Evolutionary conservation across 805 yeast genomes (phyloP).

Genomic region (Teunomyces gatunensis): DNA sequence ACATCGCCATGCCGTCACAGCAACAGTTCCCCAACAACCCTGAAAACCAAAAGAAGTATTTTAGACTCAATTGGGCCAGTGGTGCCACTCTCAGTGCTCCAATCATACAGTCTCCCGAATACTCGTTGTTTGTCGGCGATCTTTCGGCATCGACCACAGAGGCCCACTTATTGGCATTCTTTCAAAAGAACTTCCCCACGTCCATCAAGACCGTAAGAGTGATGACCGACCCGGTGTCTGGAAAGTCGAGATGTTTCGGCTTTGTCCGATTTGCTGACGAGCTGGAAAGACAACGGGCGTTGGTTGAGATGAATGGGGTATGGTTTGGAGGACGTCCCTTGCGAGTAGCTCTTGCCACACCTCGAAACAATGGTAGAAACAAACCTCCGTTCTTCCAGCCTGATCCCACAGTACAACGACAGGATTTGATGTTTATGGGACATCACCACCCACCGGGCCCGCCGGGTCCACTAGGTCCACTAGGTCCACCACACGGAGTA

Average conservation of each 20-base stretch:
- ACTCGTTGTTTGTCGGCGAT: conserved; percentile 79
- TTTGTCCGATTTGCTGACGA: conserved; percentile 75
- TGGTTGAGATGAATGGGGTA: conserved; percentile 72
- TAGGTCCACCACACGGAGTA: conserved; percentile 1
- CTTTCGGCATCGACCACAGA: conserved; percentile 75
- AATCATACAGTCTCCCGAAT: conserved; percentile 72
- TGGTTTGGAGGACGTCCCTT: conserved; percentile 78
- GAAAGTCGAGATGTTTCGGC: conserved; percentile 76
- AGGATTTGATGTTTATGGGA: conserved; percentile 16
- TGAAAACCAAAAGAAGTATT: conserved; percentile 54
- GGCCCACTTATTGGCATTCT: conserved; percentile 70
- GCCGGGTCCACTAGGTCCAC: conserved; percentile 13
- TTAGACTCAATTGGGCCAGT: conserved; percentile 80
- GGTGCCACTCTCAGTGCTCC: conserved; percentile 76
- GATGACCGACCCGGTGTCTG: conserved; percentile 81
- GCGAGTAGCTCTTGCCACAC: conserved; percentile 77
- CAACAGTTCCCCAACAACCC: conserved; percentile 39
- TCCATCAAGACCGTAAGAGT: conserved; percentile 78
- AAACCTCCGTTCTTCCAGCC: conserved; percentile 5
- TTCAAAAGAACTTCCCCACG: conserved; percentile 59
- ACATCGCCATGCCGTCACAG: conserved; percentile 46
- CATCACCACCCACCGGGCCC: conserved; percentile 3
- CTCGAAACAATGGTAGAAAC: conserved; percentile 39
- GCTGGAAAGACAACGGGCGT: conserved; percentile 63
- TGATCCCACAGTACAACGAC: conserved; percentile 8